A percentile compares a stretch with the other conserved stretches of the same genome.
These are phyloP conservation scores for Taphrina wiesneri DNA, from an alignment of 1,139 yeast species.

Conservation along the genomic window DNA sequence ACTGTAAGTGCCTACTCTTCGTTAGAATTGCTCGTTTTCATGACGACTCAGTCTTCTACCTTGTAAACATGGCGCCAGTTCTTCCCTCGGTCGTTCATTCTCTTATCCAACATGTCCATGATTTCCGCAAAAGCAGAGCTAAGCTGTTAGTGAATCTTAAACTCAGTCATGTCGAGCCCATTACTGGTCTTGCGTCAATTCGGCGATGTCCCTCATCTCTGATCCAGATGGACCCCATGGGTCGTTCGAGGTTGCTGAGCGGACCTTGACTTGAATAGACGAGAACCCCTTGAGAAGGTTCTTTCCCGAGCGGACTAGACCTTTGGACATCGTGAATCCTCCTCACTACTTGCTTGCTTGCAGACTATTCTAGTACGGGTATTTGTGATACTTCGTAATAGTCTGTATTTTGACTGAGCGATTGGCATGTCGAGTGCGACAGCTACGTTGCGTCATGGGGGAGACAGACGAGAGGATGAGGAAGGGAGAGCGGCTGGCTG, in stretches of 20 bases:
- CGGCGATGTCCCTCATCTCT: slow-evolving; percentile 83
- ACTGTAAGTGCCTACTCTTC: slow-evolving; percentile 63
- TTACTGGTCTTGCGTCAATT: slow-evolving; percentile 64
- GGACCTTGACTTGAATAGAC: slow-evolving; percentile 77
- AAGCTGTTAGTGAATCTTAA: slow-evolving; percentile 40
- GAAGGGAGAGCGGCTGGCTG: too few species aligned
- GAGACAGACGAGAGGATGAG: neutral
- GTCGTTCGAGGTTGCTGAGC: slow-evolving; percentile 93
- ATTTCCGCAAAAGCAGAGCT: slow-evolving; percentile 77
- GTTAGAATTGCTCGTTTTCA: neutral
- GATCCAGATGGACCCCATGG: slow-evolving; percentile 78
- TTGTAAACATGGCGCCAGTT: slow-evolving; percentile 98
- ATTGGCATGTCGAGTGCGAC: too few species aligned
- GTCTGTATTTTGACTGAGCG: too few species aligned
- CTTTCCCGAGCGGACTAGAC: slow-evolving; percentile 32
- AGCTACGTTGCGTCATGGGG: slow-evolving; percentile 3
- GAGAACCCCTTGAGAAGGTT: slow-evolving; percentile 53
- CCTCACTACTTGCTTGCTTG: neutral
- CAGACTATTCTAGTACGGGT: neutral
- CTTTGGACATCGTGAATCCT: slow-evolving; percentile 12
- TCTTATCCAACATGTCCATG: slow-evolving; percentile 92
- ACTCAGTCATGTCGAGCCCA: too few species aligned
- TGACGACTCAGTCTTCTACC: slow-evolving; percentile 39
- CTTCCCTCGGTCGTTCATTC: slow-evolving; percentile 94
- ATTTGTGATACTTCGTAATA: too few species aligned